These are phyloP conservation scores for Penicillium mononematosum DNA, from an alignment of 495 filamentous ascomycete genomes.

Conservation along the genomic window DNA sequence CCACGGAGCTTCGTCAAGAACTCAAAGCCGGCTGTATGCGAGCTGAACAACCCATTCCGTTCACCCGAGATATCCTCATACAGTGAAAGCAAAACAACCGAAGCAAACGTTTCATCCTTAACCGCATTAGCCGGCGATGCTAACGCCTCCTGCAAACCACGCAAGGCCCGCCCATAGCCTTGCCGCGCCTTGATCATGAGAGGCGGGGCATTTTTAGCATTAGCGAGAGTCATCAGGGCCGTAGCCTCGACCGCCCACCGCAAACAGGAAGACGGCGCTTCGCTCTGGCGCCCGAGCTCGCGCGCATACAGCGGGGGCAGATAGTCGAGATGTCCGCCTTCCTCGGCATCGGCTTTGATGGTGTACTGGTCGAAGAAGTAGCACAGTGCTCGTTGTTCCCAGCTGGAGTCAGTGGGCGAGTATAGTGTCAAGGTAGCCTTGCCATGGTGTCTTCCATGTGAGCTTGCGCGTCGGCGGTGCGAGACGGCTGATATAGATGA, in stretches of 20 bases:
- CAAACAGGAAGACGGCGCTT: conserved; percentile 31
- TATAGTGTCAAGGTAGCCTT: conserved; percentile 19
- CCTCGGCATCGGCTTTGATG: conserved; percentile 21
- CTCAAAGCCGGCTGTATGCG: conserved; percentile 45
- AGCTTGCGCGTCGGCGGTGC: conserved; percentile 1
- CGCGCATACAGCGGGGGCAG: conserved; percentile 38
- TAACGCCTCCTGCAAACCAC: conserved; percentile 32
- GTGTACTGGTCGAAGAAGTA: conserved; percentile 50
- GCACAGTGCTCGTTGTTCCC: conserved; percentile 44
- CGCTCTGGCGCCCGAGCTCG: conserved; percentile 16
- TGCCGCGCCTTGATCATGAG: conserved; percentile 35
- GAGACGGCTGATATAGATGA: background rate
- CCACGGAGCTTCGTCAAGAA: conserved; percentile 41
- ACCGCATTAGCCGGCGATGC: conserved; percentile 31
- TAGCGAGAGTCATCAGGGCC: conserved; percentile 37
- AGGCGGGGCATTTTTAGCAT: conserved; percentile 29
- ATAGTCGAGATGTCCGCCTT: conserved; percentile 37
- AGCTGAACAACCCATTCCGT: conserved; percentile 41
- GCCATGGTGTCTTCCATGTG: background rate
- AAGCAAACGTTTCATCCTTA: conserved; percentile 45
- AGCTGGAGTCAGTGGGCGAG: conserved; percentile 33
- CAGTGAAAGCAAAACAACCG: conserved; percentile 39
- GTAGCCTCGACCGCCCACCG: conserved; percentile 44
- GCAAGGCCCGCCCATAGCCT: conserved; percentile 38
- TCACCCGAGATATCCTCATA: conserved; percentile 46